These are phyloP conservation scores for Perkinsus chesapeaki DNA, from an alignment of 169 alveolate genomes.

Conservation along the genomic window DNA sequence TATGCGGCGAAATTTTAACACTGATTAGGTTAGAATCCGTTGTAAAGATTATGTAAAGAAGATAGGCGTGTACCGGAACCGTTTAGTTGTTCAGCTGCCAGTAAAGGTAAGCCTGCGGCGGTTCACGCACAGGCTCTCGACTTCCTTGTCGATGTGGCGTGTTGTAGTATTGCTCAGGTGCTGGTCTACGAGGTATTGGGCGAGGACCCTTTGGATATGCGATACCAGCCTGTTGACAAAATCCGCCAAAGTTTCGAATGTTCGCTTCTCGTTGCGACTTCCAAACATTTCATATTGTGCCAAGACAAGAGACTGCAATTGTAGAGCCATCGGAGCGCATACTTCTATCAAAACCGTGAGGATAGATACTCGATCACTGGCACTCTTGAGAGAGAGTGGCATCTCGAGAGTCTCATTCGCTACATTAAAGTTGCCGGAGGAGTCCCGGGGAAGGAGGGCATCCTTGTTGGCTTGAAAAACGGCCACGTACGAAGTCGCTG, in stretches of 20 bases:
- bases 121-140: too few relatives aligned
- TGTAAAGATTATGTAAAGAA: slow-evolving; percentile 79
- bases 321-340: slow-evolving; percentile 29
- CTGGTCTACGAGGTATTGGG: slow-evolving; percentile 37
- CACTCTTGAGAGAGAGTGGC: slow-evolving; percentile 80
- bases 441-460: slow-evolving; percentile 75
- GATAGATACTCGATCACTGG: slow-evolving; percentile 30
- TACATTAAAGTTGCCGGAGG: slow-evolving; percentile 78
- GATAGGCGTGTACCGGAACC: slow-evolving; percentile 80
- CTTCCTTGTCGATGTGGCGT: not conserved
- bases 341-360: not conserved
- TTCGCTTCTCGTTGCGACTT: slow-evolving; percentile 65
- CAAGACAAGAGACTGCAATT: slow-evolving; percentile 59
- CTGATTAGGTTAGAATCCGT: slow-evolving; percentile 46
- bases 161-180: slow-evolving; percentile 10
- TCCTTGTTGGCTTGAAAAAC: slow-evolving; percentile 76
- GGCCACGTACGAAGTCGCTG: slow-evolving; percentile 51
- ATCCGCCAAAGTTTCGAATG: slow-evolving; percentile 53
- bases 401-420: slow-evolving; percentile 63
- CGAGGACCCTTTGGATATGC: slow-evolving; percentile 65
- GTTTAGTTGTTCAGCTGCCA: slow-evolving; percentile 78
- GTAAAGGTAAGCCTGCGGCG: too few relatives aligned
- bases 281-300: slow-evolving; percentile 67
- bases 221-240: slow-evolving; percentile 59
- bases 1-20: too few relatives aligned